Percentiles rank a stretch among this genome's conserved stretches.
These are phyloP conservation scores for Amanita subjunquillea DNA, from an alignment of 768 basidiomycete genomes.

Conservation along the genomic window DNA sequence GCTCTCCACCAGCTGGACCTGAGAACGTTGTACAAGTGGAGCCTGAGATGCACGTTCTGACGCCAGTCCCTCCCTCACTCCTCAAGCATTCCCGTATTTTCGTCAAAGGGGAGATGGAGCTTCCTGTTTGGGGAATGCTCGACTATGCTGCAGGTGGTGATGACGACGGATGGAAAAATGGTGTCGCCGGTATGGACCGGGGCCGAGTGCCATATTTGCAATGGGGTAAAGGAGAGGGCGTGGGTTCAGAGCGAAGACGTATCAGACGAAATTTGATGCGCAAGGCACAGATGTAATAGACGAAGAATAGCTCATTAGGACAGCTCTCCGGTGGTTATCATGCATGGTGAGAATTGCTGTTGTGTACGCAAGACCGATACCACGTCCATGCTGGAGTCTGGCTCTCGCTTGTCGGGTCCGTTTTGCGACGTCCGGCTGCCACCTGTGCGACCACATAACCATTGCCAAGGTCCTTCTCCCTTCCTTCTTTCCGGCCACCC, in stretches of 20 bases:
- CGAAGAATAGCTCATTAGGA: background rate
- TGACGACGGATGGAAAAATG: constrained; percentile 17
- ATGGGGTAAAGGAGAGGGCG: constrained; percentile 60
- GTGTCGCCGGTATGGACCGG: constrained; percentile 39
- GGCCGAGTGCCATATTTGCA: constrained; percentile 67
- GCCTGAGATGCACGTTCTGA: constrained; percentile 58
- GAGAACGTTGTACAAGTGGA: constrained; percentile 13
- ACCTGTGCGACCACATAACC: no score
- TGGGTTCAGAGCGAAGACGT: constrained; percentile 62
- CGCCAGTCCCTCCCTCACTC: constrained; percentile 49
- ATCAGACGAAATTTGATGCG: constrained; percentile 86
- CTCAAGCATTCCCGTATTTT: constrained; percentile 37
- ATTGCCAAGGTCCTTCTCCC: no score
- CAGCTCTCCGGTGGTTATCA: no score
- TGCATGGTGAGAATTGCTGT: no score
- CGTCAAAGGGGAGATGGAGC: constrained; percentile 82
- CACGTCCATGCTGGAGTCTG: no score
- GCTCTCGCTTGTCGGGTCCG: no score
- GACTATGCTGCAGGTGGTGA: constrained; percentile 28
- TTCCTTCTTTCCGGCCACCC: no score
- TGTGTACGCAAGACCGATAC: no score
- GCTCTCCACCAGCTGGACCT: background rate
- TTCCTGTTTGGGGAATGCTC: constrained; percentile 82
- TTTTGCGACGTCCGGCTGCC: no score
- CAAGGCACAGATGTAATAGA: constrained; percentile 54